Conservation (phyloP, 805 yeast species). For the Cyberlindnera amylophila region DNA sequence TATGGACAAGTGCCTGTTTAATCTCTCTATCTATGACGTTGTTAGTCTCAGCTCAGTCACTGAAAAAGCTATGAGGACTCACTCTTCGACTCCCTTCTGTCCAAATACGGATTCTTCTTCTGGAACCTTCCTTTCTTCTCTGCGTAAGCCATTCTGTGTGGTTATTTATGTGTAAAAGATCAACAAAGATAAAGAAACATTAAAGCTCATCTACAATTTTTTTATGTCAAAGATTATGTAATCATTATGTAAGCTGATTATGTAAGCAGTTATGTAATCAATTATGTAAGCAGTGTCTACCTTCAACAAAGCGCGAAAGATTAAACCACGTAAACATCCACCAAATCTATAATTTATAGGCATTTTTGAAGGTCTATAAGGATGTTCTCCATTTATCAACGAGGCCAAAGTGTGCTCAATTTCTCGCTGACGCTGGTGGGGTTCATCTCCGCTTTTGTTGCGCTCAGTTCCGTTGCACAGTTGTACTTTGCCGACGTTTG, state of each 20-base stretch:
- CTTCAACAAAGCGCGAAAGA: too few relatives aligned
- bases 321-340: too few relatives aligned
- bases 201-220: too few relatives aligned
- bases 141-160: conserved; percentile 8
- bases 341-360: too few relatives aligned
- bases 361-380: too few relatives aligned
- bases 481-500: conserved; percentile 44
- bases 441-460: conserved; percentile 43
- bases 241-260: too few relatives aligned
- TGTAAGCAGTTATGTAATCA: too few relatives aligned
- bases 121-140: conserved; percentile 10
- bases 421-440: conserved; percentile 50
- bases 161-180: too few relatives aligned
- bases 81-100: conserved; percentile 25
- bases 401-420: conserved; percentile 50
- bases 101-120: conserved; percentile 24
- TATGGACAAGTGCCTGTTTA: conserved; percentile 68
- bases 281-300: too few relatives aligned
- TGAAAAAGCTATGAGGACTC: conserved; percentile 1
- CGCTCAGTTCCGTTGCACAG: conserved; percentile 46
- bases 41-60: conserved; percentile 13
- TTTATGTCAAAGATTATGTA: too few relatives aligned
- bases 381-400: conserved; percentile 41
- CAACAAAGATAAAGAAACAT: too few relatives aligned
- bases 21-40: conserved; percentile 53